A percentile compares a stretch with the other conserved stretches of the same genome.
Evolutionary conservation across 441 rosid genomes (phyloP).

Genomic region (Kokia cookei): DNA sequence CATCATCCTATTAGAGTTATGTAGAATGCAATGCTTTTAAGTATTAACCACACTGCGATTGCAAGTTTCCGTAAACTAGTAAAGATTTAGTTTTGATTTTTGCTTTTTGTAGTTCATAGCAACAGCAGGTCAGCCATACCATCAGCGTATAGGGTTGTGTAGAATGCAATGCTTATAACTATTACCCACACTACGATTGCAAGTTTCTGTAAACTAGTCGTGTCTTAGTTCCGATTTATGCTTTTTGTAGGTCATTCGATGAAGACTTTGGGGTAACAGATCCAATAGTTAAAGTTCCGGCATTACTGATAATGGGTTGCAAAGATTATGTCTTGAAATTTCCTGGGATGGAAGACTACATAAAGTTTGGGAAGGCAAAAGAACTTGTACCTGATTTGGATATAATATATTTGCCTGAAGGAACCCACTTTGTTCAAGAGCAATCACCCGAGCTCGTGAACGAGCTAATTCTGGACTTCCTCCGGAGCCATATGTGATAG

Average conservation of each 20-base stretch:
- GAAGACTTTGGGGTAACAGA: slow-evolving; percentile 24
- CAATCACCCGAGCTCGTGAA: slow-evolving; percentile 50
- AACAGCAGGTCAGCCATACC: neutral
- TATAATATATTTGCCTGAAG: slow-evolving; percentile 36
- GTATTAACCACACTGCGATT: neutral
- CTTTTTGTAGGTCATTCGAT: slow-evolving; percentile 19
- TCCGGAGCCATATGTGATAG: slow-evolving; percentile 25
- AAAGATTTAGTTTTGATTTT: neutral
- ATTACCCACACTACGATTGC: neutral
- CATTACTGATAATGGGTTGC: slow-evolving; percentile 41
- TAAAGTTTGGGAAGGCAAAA: slow-evolving; percentile 31
- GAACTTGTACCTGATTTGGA: slow-evolving; percentile 42
- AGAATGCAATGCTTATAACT: neutral
- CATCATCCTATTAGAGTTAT: neutral
- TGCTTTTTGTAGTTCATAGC: too few species aligned
- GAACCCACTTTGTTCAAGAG: slow-evolving; percentile 56
- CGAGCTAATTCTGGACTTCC: slow-evolving; percentile 41
- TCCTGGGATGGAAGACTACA: slow-evolving; percentile 39
- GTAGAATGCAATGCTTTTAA: neutral
- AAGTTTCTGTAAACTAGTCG: neutral
- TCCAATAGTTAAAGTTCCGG: slow-evolving; percentile 28
- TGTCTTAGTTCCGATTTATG: neutral
- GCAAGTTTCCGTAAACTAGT: neutral
- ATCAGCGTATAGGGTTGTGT: neutral
- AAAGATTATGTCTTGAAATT: slow-evolving; percentile 43